Evolutionary conservation across 2,329 filamentous ascomycete genomes (phyloP).

Genomic region (Ceratocystis diversiconidia): DNA sequence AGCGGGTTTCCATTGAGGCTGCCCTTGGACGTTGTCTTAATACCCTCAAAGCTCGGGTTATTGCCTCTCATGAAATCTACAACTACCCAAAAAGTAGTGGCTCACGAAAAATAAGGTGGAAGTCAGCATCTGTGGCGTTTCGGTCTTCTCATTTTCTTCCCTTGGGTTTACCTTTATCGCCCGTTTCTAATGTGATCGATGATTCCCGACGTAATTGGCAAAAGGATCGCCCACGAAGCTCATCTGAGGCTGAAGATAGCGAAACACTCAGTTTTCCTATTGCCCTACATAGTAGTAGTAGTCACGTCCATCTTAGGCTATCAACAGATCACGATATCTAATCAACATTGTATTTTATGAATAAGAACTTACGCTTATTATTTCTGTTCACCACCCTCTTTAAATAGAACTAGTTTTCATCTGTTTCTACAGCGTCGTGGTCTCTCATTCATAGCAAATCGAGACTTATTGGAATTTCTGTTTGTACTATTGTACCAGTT

Average conservation of each 20-base stretch:
- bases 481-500: background rate
- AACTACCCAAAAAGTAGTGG: background rate
- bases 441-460: too few species aligned
- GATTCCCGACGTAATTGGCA: background rate
- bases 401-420: too few species aligned
- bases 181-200: background rate
- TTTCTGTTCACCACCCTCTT: too few species aligned
- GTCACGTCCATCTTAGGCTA: background rate
- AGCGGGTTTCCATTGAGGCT: conserved; percentile 78
- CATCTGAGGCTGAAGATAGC: background rate
- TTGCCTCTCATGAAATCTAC: conserved; percentile 26
- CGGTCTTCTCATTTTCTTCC: background rate
- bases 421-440: too few species aligned
- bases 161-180: background rate
- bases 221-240: background rate
- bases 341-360: background rate
- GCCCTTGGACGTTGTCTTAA: conserved; percentile 66
- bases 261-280: background rate
- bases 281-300: background rate
- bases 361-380: too few species aligned
- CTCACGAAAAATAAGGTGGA: background rate
- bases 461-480: background rate
- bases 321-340: background rate
- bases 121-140: background rate
- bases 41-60: conserved; percentile 47